Evolutionary conservation across 805 yeast species (phyloP).

Genomic region (Kregervanrija fluxuum): DNA sequence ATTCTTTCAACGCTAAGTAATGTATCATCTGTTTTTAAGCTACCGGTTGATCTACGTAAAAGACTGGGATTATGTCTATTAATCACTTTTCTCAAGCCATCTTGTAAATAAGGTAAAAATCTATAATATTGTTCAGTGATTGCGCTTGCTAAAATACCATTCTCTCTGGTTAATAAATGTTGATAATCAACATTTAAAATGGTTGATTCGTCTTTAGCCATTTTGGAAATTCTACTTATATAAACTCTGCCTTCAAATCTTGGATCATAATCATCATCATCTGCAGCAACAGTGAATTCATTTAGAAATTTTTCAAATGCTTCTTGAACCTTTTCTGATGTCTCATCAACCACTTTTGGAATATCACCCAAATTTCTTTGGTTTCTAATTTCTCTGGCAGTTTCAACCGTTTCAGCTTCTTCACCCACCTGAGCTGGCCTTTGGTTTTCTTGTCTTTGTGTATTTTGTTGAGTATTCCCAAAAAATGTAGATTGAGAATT

Average conservation of each 20-base stretch:
- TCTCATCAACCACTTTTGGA: conserved; percentile 81
- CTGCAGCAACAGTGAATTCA: conserved; percentile 41
- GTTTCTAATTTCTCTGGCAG: conserved; percentile 26
- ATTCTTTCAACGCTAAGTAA: conserved; percentile 54
- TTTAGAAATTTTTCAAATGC: conserved; percentile 80
- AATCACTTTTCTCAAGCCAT: conserved; percentile 67
- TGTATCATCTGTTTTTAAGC: conserved; percentile 27
- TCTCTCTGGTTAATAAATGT: conserved; percentile 67
- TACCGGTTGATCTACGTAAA: conserved; percentile 37
- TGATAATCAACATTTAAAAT: conserved; percentile 82
- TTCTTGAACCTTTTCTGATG: conserved; percentile 91
- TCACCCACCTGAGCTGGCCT: no score
- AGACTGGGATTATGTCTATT: conserved; percentile 70
- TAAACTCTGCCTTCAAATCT: conserved; percentile 54
- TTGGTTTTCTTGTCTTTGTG: neutral
- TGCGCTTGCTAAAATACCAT: conserved; percentile 85
- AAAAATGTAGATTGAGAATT: conserved; percentile 9
- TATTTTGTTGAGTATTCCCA: conserved; percentile 9
- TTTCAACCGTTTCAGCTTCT: conserved; percentile 19
- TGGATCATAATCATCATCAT: conserved; percentile 27
- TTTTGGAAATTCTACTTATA: conserved; percentile 70
- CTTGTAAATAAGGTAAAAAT: conserved; percentile 76
- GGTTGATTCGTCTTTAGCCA: conserved; percentile 67
- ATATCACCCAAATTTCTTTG: conserved; percentile 61
- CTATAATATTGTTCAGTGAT: conserved; percentile 88